Base-by-base conservation (phyloP, 1,284 basidiomycete species). In the Caloboletus firmus region DNA sequence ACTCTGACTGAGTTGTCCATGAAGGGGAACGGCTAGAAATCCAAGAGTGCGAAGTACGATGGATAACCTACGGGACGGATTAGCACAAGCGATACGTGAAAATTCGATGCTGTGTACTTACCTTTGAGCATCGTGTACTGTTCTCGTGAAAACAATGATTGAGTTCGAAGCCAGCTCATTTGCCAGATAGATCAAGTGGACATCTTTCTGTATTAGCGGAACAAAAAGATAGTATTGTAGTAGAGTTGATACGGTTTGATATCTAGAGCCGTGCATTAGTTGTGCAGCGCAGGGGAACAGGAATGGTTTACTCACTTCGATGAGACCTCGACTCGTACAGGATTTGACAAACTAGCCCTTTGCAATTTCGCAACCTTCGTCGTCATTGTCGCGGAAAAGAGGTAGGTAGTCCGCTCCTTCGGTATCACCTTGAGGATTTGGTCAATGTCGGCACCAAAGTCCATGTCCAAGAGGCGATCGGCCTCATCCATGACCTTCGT, bases 381-480 rank as follows among this genome's bases (percentile, higher is more conserved):
- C 3, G 96, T 98, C 95, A 99, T 99, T n/a, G 97, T 99, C 1
- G 97, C 97, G 15, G 95, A 97, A 78, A 97, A 99, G 2, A 99
- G 82, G 71, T 95, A 98, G 0, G 97, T 99, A 34, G 89, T 91
- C 20, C 97, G 84, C 66, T 99, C 95, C 66, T 88, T 91, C 18
- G 97, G 97, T 59, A 99, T 91, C 41, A 92, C 85, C 74, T 97
- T 97, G 42, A 99, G 79, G 58, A 99, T 94, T 76, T 95, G 96
- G 78, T 99, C 97, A 59, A 99, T 95, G 54, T 93, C 91, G 35
- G 93, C 90, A 18, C 95, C 95, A 66, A 99, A 99, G 70, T 99
- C 97, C 84, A 99, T 89, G 74, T 99, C 97, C 40, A 99, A 78
- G 45, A 99, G 74, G 53, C 97, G 82, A 76, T 99, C 97, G 3